Conservation (phyloP, 1,284 basidiomycete species). For the Polyporus tsugae region DNA sequence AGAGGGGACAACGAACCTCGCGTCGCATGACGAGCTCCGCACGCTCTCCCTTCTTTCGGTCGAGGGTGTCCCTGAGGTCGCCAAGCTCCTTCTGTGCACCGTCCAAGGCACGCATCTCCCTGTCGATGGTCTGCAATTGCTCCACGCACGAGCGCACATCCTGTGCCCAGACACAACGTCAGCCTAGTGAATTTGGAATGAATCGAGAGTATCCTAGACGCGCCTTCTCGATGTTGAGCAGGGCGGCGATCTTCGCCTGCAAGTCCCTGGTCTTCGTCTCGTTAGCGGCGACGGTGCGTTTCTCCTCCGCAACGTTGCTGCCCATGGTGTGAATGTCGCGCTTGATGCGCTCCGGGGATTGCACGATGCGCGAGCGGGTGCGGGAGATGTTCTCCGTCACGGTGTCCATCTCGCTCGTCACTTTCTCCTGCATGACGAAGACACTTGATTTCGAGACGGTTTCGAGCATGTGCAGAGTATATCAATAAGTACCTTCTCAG, state of each 20-base stretch:
- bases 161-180: constrained; percentile 44
- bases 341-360: constrained; percentile 87
- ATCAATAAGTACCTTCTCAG: constrained; percentile 51
- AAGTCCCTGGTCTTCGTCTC: constrained; percentile 81
- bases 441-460: not conserved
- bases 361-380: constrained; percentile 79
- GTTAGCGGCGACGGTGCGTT: constrained; percentile 64
- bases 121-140: constrained; percentile 75
- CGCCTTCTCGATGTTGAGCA: constrained; percentile 81
- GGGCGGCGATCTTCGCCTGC: constrained; percentile 73
- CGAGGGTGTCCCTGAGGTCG: constrained; percentile 70
- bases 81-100: constrained; percentile 68
- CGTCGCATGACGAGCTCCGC: constrained; percentile 71
- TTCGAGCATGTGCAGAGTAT: not conserved
- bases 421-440: constrained; percentile 54
- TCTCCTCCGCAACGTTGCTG: constrained; percentile 63
- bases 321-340: constrained; percentile 81
- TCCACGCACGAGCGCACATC: constrained; percentile 74
- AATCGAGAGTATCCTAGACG: constrained; percentile 6
- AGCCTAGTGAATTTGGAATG: not conserved
- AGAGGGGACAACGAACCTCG: constrained; percentile 56
- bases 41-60: constrained; percentile 75
- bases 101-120: constrained; percentile 70
- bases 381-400: constrained; percentile 66
- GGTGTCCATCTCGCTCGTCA: constrained; percentile 64